Evolutionary conservation across 352 stramenopile genomes (phyloP), one percentile per base, ranked within the genome.

Genomic region (Elongisporangium prolatum): DNA sequence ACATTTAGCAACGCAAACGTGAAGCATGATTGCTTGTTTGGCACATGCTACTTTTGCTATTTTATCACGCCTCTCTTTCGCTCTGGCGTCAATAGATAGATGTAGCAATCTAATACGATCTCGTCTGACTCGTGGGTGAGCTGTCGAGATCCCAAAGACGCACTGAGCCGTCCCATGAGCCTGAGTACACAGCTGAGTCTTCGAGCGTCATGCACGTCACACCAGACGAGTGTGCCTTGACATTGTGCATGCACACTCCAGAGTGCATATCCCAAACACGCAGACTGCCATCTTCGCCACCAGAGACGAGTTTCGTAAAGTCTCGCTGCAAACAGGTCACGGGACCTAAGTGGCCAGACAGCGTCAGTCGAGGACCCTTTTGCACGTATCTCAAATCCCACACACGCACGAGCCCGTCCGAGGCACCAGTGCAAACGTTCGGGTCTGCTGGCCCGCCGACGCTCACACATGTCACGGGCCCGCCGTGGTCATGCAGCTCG

Each of bases 241-340:
- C 47, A 18, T 91, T 74, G 6, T 82, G 74, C 22, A 85, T 62
- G 50, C 83, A 91, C 21, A 74, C 68, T 17, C 85, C 85, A 8
- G 85, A 91, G 61, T 91, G 81, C 67, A 93, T 84, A 65, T 93
- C 80, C 85, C 80, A 93, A 24, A 90, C 71, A 22, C 80, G 77
- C 21, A 95, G 37, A 59, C 61, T 75, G 16, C 84, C 83, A 54
- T 95, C 85, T 54, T 93, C 84, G 56, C 83, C 77, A 21, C 74
- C 81, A 0, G 85, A 95, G 13, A 95, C 75, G 28, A 95, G 67
- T 50, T 84, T 85, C 34, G 83, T 90, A 51, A 93, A 93, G 57
- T 95, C 85, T 8, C 83, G 79, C 56, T 91, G 77, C 14, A 95
- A 67, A 53, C 74, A 76, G 28, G 80, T 85, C 22, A 95, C 70